Evolutionary conservation across 139 green algal species (phyloP), one percentile per base, ranked within the genome.

Genomic region (Parachlorella kessleri): DNA sequence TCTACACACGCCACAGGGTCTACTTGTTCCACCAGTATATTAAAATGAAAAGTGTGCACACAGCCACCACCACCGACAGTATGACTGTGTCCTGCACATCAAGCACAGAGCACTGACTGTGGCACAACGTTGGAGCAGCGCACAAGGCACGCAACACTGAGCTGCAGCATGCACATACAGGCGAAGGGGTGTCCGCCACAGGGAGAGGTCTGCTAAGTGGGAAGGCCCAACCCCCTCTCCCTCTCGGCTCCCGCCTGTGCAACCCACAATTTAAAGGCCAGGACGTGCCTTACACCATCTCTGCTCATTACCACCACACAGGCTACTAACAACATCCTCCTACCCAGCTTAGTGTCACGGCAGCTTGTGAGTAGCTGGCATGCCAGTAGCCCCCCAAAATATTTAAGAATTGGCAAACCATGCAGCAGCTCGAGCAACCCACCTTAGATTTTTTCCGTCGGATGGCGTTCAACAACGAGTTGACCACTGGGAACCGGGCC

Each of bases 21-120:
- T 59, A 91, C 75, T 94, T 94, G 55, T 77, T 86, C 35, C 87
- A 65, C 91, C 91, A 95, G 85, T 99, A 99, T 0, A 98, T 81
- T 3, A 99, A 63, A 23, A 92, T 92, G 69, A 98, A 93, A 1
- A 97, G 72, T 0, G 91, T 86, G 80, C 96, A 99, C 0, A 78
- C 80, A 0, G 91, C 90, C 37, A 97, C 90, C 7, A 98, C 93
- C 1, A 70, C 86, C 2, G 90, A 81, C 48, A 99, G 73, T 30
- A 99, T 95, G 30, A 99, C 84, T 21, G 92, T 98, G 72, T 99
- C 96, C 85, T 90, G 88, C 59, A 71, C 6, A 1, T 26, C 18
- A 75, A 23, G 24, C 4, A 67, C 2, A 59, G 48, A 59, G 48
- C 48, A 18, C 14, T 18, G 0, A 18, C 21, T 59, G 48, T 59